Conservation (phyloP, 768 basidiomycete species). For the Pleurotus cornucopiae region DNA sequence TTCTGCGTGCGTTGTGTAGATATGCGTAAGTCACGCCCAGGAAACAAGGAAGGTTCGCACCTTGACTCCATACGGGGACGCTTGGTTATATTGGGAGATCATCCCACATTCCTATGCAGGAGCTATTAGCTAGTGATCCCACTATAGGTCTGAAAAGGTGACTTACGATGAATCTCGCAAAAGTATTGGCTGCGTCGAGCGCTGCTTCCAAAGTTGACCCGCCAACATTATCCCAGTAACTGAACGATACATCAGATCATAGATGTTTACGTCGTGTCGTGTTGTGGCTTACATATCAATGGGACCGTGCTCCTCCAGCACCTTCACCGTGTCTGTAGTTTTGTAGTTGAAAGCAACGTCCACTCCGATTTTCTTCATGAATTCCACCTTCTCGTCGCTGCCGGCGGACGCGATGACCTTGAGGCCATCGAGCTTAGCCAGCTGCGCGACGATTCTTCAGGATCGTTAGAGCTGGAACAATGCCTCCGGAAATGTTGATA, state of each 20-base stretch:
- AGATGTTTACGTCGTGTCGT: too few relatives aligned
- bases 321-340: constrained; percentile 36
- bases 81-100: constrained; percentile 8
- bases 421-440: constrained; percentile 32
- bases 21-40: too few relatives aligned
- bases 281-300: constrained; percentile 39
- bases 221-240: constrained; percentile 39
- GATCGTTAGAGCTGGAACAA: neutral
- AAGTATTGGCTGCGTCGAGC: constrained; percentile 28
- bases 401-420: constrained; percentile 65
- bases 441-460: constrained; percentile 28
- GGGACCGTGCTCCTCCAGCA: constrained; percentile 47
- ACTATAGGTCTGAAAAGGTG: neutral
- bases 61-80: constrained; percentile 6
- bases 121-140: neutral
- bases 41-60: neutral
- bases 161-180: constrained; percentile 39
- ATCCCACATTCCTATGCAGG: neutral
- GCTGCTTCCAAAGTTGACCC: constrained; percentile 36
- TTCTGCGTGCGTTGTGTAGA: constrained; percentile 23
- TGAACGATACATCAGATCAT: neutral
- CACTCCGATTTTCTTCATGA: constrained; percentile 44
- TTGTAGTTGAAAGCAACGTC: constrained; percentile 69
- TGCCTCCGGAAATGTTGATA: neutral
- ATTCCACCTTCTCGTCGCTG: constrained; percentile 56